Base-by-base conservation (phyloP, 441 rosid genomes). In the Pelargonium cotyledonis region DNA sequence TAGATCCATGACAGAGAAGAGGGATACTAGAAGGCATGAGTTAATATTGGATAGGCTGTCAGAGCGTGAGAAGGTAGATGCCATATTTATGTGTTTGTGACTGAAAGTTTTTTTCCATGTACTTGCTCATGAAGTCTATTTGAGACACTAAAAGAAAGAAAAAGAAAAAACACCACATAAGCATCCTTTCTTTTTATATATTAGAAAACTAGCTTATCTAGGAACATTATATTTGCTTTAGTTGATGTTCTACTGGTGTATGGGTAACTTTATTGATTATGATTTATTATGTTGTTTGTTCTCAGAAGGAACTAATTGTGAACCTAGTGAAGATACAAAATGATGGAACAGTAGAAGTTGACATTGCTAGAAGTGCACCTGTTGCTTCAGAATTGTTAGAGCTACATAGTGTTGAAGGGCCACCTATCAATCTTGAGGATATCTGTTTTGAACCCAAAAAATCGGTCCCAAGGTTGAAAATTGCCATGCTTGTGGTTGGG, bases 261-360 rank as follows among this genome's bases (percentile, higher is more conserved):
- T 47, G 55, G 11, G 15, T 11, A 47, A 47, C 63, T 75, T 23
- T 47, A 70, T 58, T 62, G 19, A 67, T 73, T 19, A 70, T 70
- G 62, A 15, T 57, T 69, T 60, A 60, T 57, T 70, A 63, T 53
- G 73, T 14, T 79, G 11, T 75, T 68, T 60, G 12, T 75, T 71
- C 72, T 76, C 88, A 92, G 98, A 82, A 88, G 76, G 90, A 92
- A 73, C 86, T 92, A 63, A 86, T 90, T 76, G 84, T 86, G 65
- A 91, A 92, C 82, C 85, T 95, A 65, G 89, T 95, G 74, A 89
- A 82, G 78, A 86, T 90, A 76, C 98, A 95, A 86, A 90, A 86
- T 68, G 96, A 95, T 49, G 99, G 99, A 71, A 95, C 93, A 0
- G 98, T 95, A 65, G 96, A 88, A 80, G 97, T 95, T 75, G 96